Conservation (phyloP, 352 stramenopile genomes). For the Globisporangium iwayamae region DNA sequence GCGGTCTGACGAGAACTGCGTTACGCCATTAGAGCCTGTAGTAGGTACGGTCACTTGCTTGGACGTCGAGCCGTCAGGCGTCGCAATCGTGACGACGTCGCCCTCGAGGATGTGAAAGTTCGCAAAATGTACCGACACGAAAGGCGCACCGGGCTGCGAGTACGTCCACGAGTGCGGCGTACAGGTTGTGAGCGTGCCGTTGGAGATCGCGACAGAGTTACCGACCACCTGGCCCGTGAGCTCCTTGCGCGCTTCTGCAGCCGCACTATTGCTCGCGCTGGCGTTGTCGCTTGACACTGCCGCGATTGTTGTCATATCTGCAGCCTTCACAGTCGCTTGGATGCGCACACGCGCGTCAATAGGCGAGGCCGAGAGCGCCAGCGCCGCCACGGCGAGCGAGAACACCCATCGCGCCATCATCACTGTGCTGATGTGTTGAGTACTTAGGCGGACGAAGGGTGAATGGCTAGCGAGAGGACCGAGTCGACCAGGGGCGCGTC, state of each 20-base stretch:
- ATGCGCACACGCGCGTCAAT: slow-evolving; percentile 1
- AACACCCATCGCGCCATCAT: not conserved
- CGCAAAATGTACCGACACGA: slow-evolving; percentile 41
- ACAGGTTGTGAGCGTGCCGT: slow-evolving; percentile 29
- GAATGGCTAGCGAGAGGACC: not conserved
- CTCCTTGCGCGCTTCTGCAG: not conserved
- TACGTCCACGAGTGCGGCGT: slow-evolving; percentile 18
- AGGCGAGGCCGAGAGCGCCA: not conserved
- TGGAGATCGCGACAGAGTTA: slow-evolving; percentile 29
- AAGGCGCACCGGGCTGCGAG: slow-evolving; percentile 25
- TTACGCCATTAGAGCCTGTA: slow-evolving; percentile 8
- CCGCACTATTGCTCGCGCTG: not conserved
- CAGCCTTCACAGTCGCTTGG: not conserved
- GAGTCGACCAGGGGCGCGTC: not conserved
- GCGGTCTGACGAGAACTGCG: slow-evolving; percentile 31
- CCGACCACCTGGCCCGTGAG: slow-evolving; percentile 27
- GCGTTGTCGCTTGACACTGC: no score
- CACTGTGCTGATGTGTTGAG: not conserved
- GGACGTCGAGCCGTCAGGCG: slow-evolving; percentile 14
- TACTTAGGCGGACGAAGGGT: not conserved
- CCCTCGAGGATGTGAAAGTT: slow-evolving; percentile 30
- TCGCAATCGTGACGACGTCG: slow-evolving; percentile 25
- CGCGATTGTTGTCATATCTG: not conserved
- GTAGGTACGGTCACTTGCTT: slow-evolving; percentile 18
- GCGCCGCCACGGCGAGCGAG: not conserved